These are phyloP conservation scores for Botrytis pseudocinerea DNA, from an alignment of 2,329 filamentous ascomycete species.

Conservation along the genomic window DNA sequence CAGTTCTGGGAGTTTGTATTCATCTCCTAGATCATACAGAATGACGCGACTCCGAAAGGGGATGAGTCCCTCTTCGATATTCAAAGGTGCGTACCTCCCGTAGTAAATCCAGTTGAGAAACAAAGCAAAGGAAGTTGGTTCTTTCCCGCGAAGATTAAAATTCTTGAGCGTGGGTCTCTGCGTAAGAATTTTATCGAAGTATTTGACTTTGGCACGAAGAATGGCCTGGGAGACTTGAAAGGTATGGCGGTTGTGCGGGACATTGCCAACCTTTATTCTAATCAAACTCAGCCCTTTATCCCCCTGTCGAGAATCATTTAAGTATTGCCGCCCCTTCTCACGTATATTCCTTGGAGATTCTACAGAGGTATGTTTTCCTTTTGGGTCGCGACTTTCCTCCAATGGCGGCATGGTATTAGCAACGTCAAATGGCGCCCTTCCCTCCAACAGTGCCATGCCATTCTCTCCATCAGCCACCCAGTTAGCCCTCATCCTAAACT, in stretches of 20 bases:
- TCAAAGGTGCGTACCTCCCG: not conserved
- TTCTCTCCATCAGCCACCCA: not conserved
- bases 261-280: not conserved
- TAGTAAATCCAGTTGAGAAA: not conserved
- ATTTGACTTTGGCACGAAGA: not conserved
- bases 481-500: not conserved
- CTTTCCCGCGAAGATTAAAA: not conserved
- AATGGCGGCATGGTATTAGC: not conserved
- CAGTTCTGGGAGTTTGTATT: not conserved
- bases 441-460: not conserved
- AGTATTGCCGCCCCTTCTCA: not conserved
- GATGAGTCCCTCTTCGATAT: not conserved
- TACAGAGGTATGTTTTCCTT: not conserved
- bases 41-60: not conserved
- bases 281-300: not conserved
- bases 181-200: not conserved
- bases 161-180: no score
- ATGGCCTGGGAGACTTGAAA: not conserved
- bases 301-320: no score
- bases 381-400: not conserved
- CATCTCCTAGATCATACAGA: not conserved
- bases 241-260: not conserved
- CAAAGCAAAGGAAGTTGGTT: not conserved
- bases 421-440: not conserved
- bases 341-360: not conserved